Evolutionary conservation across 805 yeast species (phyloP), one percentile per base, ranked within the genome.

Genomic region (Kuraishia floccosa): DNA sequence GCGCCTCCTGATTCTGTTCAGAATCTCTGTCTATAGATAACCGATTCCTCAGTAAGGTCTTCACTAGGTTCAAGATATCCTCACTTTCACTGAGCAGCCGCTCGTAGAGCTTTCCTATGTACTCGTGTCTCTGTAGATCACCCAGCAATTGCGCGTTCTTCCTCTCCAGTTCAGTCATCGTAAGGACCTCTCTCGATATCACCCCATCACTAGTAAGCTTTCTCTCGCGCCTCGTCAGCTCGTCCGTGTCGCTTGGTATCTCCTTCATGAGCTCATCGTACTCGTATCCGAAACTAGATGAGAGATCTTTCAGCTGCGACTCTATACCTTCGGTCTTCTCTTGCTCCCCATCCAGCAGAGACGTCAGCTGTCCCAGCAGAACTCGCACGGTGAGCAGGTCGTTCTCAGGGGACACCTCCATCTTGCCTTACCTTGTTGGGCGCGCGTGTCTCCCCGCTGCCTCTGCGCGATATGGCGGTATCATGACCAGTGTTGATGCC

Each of bases 121-220:
- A 52, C 24, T 56, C 59, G 33, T 57, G 53, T 30, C 56, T 42
- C 22, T 60, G 58, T 5, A 57, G 39, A 24, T 47, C 48, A 20
- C 53, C 33, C 13, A 51, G 22, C 15, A 54, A 30, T 11, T 41
- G 39, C 5, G 46, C 31, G 30, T 51, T 51, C 33, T 47, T 52
- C 6, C 35, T 38, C 32, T 49, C 48, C 9, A 48, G 34, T 9
- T 23, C 28, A 10, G 37, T 36, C 1, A 47, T 28, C 13, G 44
- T 41, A 4, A 35, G 10, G 11, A 37, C 42, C 24, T 17, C 27
- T 16, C 24, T 27, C 13, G 17, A 11, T 15, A n/a, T n/a, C n/a
- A 18, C 11, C 14, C 18, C 30, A 5, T 6, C n/a, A 8, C 14
- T 17, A 8, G 21, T 9, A 8, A 9, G 17, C 11, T 10, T 8